Evolutionary conservation across 768 basidiomycete genomes (phyloP).

Genomic region (Boletus vermiculosoides): DNA sequence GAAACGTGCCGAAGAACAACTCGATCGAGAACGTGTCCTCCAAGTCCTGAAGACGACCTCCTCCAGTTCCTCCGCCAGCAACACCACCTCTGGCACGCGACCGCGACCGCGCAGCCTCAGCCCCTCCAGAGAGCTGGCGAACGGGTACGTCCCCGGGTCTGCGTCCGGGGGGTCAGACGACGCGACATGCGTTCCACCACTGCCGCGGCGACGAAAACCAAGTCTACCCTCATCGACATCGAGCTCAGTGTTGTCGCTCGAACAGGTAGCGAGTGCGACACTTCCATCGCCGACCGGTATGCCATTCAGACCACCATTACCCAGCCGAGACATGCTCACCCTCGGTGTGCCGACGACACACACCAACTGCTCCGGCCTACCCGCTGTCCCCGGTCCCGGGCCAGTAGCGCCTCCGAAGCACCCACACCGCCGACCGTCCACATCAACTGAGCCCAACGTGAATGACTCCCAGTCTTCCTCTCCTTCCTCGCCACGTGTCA

Average conservation of each 20-base stretch:
- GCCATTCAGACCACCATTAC: constrained; percentile 24
- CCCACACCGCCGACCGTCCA: constrained; percentile 47
- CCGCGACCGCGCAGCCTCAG: constrained; percentile 33
- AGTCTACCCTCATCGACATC: constrained; percentile 37
- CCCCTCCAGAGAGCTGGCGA: constrained; percentile 23
- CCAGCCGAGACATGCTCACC: constrained; percentile 20
- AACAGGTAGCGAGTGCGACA: constrained; percentile 42
- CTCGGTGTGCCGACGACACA: constrained; percentile 3
- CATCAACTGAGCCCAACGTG: constrained; percentile 20
- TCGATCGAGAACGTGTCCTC: constrained; percentile 68
- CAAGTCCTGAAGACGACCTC: constrained; percentile 69
- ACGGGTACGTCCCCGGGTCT: background rate
- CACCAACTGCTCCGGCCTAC: background rate
- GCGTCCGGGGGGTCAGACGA: constrained; percentile 23
- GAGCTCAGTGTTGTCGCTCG: constrained; percentile 37
- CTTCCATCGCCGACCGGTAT: constrained; percentile 17
- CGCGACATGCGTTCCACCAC: constrained; percentile 26
- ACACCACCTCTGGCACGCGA: constrained; percentile 8
- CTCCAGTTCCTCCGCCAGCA: constrained; percentile 20
- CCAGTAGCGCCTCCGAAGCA: constrained; percentile 49
- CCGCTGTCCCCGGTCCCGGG: constrained; percentile 24
- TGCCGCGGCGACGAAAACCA: constrained; percentile 37
- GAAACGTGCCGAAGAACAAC: constrained; percentile 64
- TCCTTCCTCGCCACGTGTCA: constrained; percentile 38
- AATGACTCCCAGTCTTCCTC: constrained; percentile 28